Base-by-base conservation (phyloP, 2,329 filamentous ascomycete genomes). In the Neoscytalidium dimidiatum region DNA sequence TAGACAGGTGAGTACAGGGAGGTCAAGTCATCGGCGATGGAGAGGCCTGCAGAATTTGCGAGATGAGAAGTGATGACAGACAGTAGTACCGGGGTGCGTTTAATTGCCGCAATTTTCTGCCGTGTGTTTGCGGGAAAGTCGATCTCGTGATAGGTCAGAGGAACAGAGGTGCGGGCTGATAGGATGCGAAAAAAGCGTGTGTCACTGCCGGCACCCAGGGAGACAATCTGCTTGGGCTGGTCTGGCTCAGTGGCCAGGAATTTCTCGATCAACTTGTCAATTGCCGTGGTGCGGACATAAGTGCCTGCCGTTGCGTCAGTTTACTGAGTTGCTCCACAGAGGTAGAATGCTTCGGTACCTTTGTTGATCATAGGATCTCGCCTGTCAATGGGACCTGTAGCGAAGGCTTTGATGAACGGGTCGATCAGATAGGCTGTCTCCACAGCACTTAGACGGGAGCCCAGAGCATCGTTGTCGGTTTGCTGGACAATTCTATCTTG, bases 321-420 rank as follows among this genome's bases (percentile, higher is more conserved):
- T n/a, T n/a, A n/a, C n/a, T n/a, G n/a, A n/a, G n/a, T n/a, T n/a
- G n/a, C n/a, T n/a, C n/a, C n/a, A n/a, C n/a, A n/a, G n/a, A n/a
- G n/a, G n/a, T n/a, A n/a, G n/a, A n/a, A n/a, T n/a, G n/a, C n/a
- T n/a, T n/a, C n/a, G n/a, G n/a, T 77, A 92, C 94, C 94, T 86
- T 94, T 84, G 74, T 99, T 98, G 73, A 99, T 97, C 67, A 99
- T 92, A 60, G 95, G 95, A 68, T 96, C 84, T 65, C 94, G 85
- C 68, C 91, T 85, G 13, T 86, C 81, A 1, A 82, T 72, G 17
- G 83, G 79, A 66, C 81, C 83, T 51, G 78, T 78, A 2, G 90
- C 88, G 74, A 97, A 92, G 63, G 84, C 83, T 62, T 80, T 80
- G 2, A 93, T 92, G 79, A 90, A 98, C 0, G 86, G 86, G 74